Evolutionary conservation across 179 eudicot species (phyloP).

Genomic region (Silene coronaria): DNA sequence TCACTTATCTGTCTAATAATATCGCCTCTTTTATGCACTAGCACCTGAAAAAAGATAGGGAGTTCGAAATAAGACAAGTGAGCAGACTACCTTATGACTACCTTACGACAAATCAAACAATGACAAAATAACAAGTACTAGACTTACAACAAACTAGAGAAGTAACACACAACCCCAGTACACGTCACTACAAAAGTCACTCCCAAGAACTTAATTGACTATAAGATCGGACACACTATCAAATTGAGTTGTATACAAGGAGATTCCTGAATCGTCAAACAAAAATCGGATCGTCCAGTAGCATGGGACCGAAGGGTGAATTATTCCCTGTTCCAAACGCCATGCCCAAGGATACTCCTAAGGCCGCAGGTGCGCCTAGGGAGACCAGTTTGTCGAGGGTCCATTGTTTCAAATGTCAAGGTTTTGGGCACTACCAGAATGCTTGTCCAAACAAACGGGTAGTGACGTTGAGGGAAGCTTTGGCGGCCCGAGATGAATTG

Average conservation of each 20-base stretch:
- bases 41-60: constrained; percentile 38
- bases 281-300: no score
- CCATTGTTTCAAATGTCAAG: no score
- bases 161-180: neutral
- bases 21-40: constrained; percentile 95
- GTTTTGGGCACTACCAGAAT: no score
- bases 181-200: neutral
- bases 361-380: no score
- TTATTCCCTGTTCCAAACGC: no score
- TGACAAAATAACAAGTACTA: neutral
- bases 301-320: no score
- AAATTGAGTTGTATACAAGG: neutral
- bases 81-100: neutral
- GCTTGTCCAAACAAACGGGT: no score
- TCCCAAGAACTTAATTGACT: no score
- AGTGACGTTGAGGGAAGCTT: no score
- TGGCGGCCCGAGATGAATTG: no score
- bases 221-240: neutral
- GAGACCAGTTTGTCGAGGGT: no score
- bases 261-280: neutral
- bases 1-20: constrained; percentile 96
- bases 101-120: neutral
- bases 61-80: constrained; percentile 39
- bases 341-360: no score
- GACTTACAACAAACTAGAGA: neutral